A percentile compares a stretch with the other conserved stretches of the same genome.
Conservation (phyloP, 2,329 filamentous ascomycete species). For the Ceratocystis harringtonii region DNA sequence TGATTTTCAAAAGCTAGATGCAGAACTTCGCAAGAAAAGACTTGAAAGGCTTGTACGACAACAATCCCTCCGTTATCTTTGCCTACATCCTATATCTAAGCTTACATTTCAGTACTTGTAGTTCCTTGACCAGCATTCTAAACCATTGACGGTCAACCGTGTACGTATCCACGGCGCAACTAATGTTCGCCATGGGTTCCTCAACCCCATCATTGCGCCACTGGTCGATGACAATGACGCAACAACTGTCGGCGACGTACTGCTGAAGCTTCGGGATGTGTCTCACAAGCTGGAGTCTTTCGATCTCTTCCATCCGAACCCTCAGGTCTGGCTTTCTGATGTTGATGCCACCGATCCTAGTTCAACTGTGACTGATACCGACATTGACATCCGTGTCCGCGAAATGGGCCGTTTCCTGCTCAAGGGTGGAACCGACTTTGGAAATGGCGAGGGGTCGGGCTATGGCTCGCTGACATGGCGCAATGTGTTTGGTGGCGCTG, state of each 20-base stretch:
- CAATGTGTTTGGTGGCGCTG: conserved; percentile 88
- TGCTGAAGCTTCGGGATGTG: conserved; percentile 54
- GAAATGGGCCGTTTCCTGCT: conserved; percentile 75
- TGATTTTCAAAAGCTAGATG: conserved; percentile 17
- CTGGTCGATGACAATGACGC: conserved; percentile 44
- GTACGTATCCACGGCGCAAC: conserved; percentile 54
- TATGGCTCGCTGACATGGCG: conserved; percentile 77
- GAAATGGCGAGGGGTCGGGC: conserved; percentile 84
- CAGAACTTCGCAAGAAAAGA: conserved; percentile 17
- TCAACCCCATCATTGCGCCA: conserved; percentile 67
- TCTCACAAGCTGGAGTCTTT: conserved; percentile 60
- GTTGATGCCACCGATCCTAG: conserved; percentile 50
- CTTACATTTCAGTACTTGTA: conserved; percentile 24
- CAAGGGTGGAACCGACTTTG: conserved; percentile 88
- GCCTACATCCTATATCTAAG: neutral
- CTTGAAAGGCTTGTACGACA: conserved; percentile 16
- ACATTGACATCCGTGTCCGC: conserved; percentile 66
- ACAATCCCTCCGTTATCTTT: neutral
- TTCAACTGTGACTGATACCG: conserved; percentile 60
- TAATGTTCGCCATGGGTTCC: conserved; percentile 70
- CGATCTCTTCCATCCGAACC: conserved; percentile 74
- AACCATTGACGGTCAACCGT: conserved; percentile 67
- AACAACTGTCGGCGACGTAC: conserved; percentile 67
- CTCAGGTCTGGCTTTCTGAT: conserved; percentile 69
- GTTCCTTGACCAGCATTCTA: conserved; percentile 68